Evolutionary conservation across 1,139 yeast species (phyloP).

Genomic region (Candida pseudoviswanathii): DNA sequence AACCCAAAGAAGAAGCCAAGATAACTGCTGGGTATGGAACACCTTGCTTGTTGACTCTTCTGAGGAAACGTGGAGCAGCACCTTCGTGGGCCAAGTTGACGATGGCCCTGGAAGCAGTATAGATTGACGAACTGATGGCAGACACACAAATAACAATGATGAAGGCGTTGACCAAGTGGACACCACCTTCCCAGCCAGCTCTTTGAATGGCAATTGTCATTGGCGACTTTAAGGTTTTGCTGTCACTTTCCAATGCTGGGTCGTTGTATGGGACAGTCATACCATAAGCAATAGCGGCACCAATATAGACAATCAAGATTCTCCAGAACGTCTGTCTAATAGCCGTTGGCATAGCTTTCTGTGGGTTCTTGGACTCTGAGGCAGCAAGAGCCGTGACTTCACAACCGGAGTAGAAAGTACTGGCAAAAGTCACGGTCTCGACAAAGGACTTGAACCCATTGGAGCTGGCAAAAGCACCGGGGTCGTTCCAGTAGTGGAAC

Average conservation of each 20-base stretch:
- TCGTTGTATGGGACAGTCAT: conserved; percentile 58
- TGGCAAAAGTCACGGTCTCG: conserved; percentile 68
- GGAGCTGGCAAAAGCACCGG: conserved; percentile 42
- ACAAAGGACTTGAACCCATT: conserved; percentile 70
- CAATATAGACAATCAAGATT: conserved; percentile 56
- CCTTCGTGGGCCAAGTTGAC: conserved; percentile 54
- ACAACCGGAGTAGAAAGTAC: conserved; percentile 60
- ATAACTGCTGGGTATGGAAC: conserved; percentile 54
- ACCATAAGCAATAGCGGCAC: conserved; percentile 55
- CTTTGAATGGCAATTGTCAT: conserved; percentile 44
- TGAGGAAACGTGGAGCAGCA: conserved; percentile 48
- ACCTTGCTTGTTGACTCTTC: conserved; percentile 46
- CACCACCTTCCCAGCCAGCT: conserved; percentile 56
- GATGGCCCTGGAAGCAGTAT: conserved; percentile 53
- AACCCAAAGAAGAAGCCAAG: conserved; percentile 49
- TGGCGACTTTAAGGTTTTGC: conserved; percentile 41
- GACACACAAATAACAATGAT: conserved; percentile 54
- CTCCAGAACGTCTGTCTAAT: conserved; percentile 60
- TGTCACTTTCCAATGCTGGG: conserved; percentile 26
- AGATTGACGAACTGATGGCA: conserved; percentile 56
- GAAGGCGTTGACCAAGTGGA: conserved; percentile 52
- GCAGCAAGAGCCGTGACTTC: conserved; percentile 62
- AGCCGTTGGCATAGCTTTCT: conserved; percentile 57
- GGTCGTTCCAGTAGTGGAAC: conserved; percentile 53
- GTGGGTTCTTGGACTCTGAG: conserved; percentile 57